These are phyloP conservation scores for Rhynchospora tenuis DNA, from an alignment of 176 grass and related monocot species.

Conservation along the genomic window DNA sequence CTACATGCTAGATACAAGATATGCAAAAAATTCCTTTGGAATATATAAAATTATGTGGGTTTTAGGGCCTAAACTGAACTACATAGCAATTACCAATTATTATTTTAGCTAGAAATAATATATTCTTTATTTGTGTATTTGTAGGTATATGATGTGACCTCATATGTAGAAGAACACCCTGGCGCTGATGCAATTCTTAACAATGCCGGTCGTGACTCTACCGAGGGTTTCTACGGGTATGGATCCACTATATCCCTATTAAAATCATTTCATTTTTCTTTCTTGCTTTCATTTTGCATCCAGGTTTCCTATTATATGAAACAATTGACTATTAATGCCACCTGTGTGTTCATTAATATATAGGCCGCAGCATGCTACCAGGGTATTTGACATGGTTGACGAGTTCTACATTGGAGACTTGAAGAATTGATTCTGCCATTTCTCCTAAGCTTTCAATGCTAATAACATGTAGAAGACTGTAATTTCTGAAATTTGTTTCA, in stretches of 20 bases:
- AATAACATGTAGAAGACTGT: not conserved
- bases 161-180: constrained; percentile 93
- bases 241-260: constrained; percentile 14
- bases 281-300: not conserved
- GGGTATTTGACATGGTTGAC: constrained; percentile 82
- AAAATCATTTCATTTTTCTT: constrained; percentile 25
- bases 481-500: not conserved
- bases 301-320: not conserved
- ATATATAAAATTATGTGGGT: not conserved
- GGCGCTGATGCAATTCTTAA: constrained; percentile 79
- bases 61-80: not conserved
- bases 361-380: constrained; percentile 71
- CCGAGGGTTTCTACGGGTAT: constrained; percentile 70
- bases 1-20: not conserved
- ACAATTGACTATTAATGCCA: not conserved
- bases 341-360: constrained; percentile 8
- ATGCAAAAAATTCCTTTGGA: not conserved
- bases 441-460: not conserved
- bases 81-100: not conserved
- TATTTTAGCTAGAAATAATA: not conserved
- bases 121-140: constrained; percentile 11
- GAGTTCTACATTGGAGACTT: constrained; percentile 79
- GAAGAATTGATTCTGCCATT: constrained; percentile 35
- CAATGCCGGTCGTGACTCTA: constrained; percentile 82
- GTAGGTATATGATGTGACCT: constrained; percentile 80